phyloP scores from a whole-genome alignment of 148 eudicot genomes.

The Rhododendron molle region DNA sequence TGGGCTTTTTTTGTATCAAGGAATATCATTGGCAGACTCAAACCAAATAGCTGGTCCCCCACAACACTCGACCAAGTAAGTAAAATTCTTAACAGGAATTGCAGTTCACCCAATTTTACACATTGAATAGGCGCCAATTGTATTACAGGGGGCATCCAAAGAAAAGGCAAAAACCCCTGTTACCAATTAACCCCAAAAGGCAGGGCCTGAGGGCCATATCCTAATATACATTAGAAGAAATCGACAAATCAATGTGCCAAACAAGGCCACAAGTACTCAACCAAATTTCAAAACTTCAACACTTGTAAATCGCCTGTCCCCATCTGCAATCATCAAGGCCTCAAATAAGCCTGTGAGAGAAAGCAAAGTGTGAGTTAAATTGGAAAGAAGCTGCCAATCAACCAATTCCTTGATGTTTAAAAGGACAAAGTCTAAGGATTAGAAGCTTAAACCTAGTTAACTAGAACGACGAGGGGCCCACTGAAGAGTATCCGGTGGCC shows the following conservation, averaged over 20 bases:
- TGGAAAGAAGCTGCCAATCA: background rate
- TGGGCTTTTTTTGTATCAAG: background rate
- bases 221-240: constrained; percentile 7
- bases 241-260: background rate
- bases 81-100: background rate
- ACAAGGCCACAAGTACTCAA: background rate
- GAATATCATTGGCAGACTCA: background rate
- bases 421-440: background rate
- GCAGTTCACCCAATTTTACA: constrained; percentile 4
- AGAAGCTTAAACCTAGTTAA: constrained; percentile 24
- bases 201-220: background rate
- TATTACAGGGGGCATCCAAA: constrained; percentile 3
- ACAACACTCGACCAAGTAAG: background rate
- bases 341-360: constrained; percentile 5
- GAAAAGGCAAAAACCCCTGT: background rate
- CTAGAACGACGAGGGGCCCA: constrained; percentile 58
- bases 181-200: background rate
- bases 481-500: constrained; percentile 85
- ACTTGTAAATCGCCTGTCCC: background rate
- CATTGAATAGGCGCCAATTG: background rate
- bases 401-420: background rate
- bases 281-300: background rate
- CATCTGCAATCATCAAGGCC: background rate
- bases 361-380: background rate
- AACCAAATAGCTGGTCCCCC: background rate